A percentile compares a stretch with the other conserved stretches of the same genome.
Evolutionary conservation across 768 basidiomycete species (phyloP).

Genomic region (Calocybe cyanea): DNA sequence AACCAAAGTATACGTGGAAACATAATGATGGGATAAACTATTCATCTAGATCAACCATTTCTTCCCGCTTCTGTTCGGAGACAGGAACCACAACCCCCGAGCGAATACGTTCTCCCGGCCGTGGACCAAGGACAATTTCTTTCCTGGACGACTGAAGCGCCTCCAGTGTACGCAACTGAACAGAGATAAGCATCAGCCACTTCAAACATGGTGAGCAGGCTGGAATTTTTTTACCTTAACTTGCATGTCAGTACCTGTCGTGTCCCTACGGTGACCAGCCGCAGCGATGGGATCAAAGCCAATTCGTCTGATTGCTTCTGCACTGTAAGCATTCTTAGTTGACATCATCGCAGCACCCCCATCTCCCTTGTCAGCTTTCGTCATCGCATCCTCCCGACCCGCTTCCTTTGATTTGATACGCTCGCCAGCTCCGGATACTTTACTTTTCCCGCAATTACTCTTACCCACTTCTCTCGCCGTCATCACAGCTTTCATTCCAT

Average conservation of each 20-base stretch:
- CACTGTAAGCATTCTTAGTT: slow-evolving; percentile 55
- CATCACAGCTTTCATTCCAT: slow-evolving; percentile 63
- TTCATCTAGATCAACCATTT: slow-evolving; percentile 46
- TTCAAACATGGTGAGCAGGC: background rate
- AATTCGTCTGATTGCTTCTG: slow-evolving; percentile 61
- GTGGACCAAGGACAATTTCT: slow-evolving; percentile 55
- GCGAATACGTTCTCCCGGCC: slow-evolving; percentile 60
- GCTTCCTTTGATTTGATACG: slow-evolving; percentile 16
- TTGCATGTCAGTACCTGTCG: slow-evolving; percentile 36
- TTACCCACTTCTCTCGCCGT: slow-evolving; percentile 48
- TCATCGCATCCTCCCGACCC: slow-evolving; percentile 13
- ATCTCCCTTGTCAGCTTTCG: slow-evolving; percentile 11
- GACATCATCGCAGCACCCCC: slow-evolving; percentile 7
- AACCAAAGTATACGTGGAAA: background rate
- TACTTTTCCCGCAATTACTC: slow-evolving; percentile 16
- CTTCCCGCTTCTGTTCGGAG: slow-evolving; percentile 9
- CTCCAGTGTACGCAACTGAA: slow-evolving; percentile 55
- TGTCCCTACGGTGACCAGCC: slow-evolving; percentile 39
- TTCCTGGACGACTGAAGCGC: slow-evolving; percentile 47
- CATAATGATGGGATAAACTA: background rate
- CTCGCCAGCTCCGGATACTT: too few species aligned
- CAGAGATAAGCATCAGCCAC: slow-evolving; percentile 1
- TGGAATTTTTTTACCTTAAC: slow-evolving; percentile 47
- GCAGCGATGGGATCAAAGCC: slow-evolving; percentile 78
- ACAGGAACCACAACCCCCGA: slow-evolving; percentile 48